Base-by-base conservation (phyloP, 2,329 filamentous ascomycete genomes). In the Penicillium sumatraense region DNA sequence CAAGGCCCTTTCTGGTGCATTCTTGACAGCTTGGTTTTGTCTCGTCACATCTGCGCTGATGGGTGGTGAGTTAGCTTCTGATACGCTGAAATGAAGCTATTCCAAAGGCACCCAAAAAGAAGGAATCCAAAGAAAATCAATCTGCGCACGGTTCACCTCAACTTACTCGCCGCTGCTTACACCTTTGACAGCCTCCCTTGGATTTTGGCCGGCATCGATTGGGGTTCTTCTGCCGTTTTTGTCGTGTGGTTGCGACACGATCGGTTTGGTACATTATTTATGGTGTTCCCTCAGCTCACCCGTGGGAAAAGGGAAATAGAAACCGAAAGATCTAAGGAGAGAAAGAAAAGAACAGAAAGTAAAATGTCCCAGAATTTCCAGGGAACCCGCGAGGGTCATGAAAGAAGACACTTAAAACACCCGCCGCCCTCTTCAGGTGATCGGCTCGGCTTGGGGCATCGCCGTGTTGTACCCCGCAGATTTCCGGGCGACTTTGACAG, bases 161-260 rank as follows among this genome's bases (percentile, higher is more conserved):
- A 65, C 62, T 63, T 63, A 65, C 62, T 55, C 62, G 53, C 54
- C 62, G 59, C 53, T 65, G 61, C 57, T 65, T 65, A 54, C 62
- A 65, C 52, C 56, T 46, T n/a, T 56, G 55, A 40, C 62, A 65
- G 23, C 62, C 62, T 38, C 62, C 62, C 56, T 56, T 62, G 9
- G 61, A 63, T 42, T 65, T 65, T 16, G 62, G 62, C 24, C 56
- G 54, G 35, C 61, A 63, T 42, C 62, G 59, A 53, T 63, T 65
- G 31, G 62, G 62, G 45, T 65, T 65, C 35, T 59, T 61, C 53
- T 55, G 56, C 51, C 62, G 55, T 44, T 60, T 61, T 18, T 52
- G 54, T 31, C 44, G 47, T 21, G 42, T 6, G 5, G 46, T 27
- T 20, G 24, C 23, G 36, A 41, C 35, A 27, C 11, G 24, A 13